Percentiles rank a stretch among this genome's conserved stretches.
Conservation (phyloP, 768 basidiomycete species). For the Agaricus sinodeliciosus region DNA sequence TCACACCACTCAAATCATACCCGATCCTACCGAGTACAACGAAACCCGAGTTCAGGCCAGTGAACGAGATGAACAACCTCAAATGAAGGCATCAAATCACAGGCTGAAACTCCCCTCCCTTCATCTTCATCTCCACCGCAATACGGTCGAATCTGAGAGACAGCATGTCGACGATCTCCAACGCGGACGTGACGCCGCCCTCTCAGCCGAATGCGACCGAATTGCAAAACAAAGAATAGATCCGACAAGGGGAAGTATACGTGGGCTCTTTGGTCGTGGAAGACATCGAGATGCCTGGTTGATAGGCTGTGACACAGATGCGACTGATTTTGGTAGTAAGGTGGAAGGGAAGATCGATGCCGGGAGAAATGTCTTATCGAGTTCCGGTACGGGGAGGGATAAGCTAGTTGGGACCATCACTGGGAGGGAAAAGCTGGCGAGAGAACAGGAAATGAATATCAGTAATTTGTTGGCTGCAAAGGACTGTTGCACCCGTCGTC, state of each 20-base stretch:
- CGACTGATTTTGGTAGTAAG: not conserved
- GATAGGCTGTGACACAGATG: not conserved
- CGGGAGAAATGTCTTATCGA: not conserved
- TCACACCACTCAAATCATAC: too few relatives aligned
- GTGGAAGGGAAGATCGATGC: slow-evolving; percentile 2
- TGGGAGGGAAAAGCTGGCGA: slow-evolving; percentile 4
- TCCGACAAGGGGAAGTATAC: not conserved
- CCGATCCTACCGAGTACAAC: too few relatives aligned
- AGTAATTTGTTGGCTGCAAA: not conserved
- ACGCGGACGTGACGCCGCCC: not conserved
- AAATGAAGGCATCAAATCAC: too few relatives aligned
- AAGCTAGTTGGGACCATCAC: not conserved
- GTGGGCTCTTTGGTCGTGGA: not conserved
- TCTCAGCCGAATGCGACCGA: not conserved
- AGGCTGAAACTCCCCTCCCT: too few relatives aligned
- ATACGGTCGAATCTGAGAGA: too few relatives aligned
- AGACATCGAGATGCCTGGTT: not conserved
- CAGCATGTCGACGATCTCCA: not conserved
- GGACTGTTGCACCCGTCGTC: too few relatives aligned
- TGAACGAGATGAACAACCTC: too few relatives aligned
- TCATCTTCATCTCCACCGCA: too few relatives aligned
- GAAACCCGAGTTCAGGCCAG: too few relatives aligned
- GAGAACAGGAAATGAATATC: slow-evolving; percentile 1
- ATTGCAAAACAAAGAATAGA: not conserved
- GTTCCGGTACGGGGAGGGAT: not conserved